phyloP scores from a whole-genome alignment of 108 stramenopile species.

The Cyclotella distinguenda region DNA sequence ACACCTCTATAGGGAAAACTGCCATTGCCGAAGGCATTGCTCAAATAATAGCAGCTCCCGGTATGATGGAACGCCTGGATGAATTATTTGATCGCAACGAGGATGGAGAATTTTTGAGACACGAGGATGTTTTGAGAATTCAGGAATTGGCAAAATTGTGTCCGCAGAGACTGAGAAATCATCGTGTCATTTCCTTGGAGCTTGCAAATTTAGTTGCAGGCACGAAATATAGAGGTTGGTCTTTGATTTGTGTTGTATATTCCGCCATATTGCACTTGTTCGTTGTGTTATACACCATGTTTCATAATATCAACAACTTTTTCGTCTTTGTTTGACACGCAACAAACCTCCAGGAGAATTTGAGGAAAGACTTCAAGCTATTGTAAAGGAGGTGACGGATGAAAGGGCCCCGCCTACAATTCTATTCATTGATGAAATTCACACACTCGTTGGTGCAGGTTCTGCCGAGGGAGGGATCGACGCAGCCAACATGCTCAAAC shows the following conservation, averaged over 20 bases:
- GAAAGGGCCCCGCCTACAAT: slow-evolving; percentile 80
- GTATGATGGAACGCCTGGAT: slow-evolving; percentile 48
- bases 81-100: slow-evolving; percentile 49
- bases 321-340: no score
- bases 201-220: slow-evolving; percentile 81
- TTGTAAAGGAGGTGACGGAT: slow-evolving; percentile 79
- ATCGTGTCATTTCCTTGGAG: slow-evolving; percentile 80
- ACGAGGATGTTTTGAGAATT: slow-evolving; percentile 54
- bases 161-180: slow-evolving; percentile 64
- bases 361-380: slow-evolving; percentile 83
- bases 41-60: slow-evolving; percentile 61
- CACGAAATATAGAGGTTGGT: slow-evolving; percentile 83
- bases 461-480: slow-evolving; percentile 88
- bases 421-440: slow-evolving; percentile 84
- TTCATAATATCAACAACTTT: no score
- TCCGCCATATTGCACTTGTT: neutral
- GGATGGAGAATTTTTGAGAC: slow-evolving; percentile 42
- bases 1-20: slow-evolving; percentile 59
- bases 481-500: slow-evolving; percentile 92
- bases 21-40: slow-evolving; percentile 89
- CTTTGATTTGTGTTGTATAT: neutral
- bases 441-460: slow-evolving; percentile 83
- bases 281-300: no score
- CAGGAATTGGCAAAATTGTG: slow-evolving; percentile 61
- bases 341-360: slow-evolving; percentile 42